Conservation (phyloP, 2,329 filamentous ascomycete genomes). For the Coniochaeta pulveracea region DNA sequence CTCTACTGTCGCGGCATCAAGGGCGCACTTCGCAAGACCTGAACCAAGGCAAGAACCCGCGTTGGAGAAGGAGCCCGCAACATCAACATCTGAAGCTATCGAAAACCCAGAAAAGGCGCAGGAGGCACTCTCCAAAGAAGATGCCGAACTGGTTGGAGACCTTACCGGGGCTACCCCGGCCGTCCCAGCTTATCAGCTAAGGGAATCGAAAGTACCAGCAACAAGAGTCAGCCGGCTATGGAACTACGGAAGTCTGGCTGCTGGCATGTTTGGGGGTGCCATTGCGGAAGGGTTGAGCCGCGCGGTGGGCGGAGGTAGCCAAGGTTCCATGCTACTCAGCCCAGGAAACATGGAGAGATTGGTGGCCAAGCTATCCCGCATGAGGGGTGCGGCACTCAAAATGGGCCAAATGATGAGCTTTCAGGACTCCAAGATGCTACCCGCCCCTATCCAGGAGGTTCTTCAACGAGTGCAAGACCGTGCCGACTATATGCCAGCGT, state of each 20-base stretch:
- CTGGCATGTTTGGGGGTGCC: slow-evolving; percentile 90
- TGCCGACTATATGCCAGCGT: slow-evolving; percentile 95
- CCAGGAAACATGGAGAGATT: slow-evolving; percentile 85
- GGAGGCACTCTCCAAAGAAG: slow-evolving; percentile 16
- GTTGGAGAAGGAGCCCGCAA: no score
- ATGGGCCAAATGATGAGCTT: slow-evolving; percentile 97
- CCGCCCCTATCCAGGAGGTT: slow-evolving; percentile 75
- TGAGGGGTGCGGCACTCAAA: slow-evolving; percentile 96
- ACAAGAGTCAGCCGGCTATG: slow-evolving; percentile 78
- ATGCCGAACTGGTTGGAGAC: slow-evolving; percentile 12
- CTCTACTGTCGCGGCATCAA: no score
- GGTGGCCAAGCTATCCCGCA: slow-evolving; percentile 84
- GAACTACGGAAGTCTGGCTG: slow-evolving; percentile 90
- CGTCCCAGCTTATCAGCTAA: slow-evolving; percentile 50
- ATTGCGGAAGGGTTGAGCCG: slow-evolving; percentile 77
- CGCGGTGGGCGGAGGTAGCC: slow-evolving; percentile 54
- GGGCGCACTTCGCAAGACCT: no score
- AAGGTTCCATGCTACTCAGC: slow-evolving; percentile 78
- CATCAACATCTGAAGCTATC: background rate
- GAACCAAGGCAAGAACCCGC: no score
- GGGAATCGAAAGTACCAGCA: slow-evolving; percentile 83
- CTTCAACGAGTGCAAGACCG: slow-evolving; percentile 90
- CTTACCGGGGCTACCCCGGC: slow-evolving; percentile 12
- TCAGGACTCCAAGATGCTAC: slow-evolving; percentile 93
- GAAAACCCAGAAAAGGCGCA: background rate